Base-by-base conservation (phyloP, 257 asterid genomes). In the Plectranthus barbatus region DNA sequence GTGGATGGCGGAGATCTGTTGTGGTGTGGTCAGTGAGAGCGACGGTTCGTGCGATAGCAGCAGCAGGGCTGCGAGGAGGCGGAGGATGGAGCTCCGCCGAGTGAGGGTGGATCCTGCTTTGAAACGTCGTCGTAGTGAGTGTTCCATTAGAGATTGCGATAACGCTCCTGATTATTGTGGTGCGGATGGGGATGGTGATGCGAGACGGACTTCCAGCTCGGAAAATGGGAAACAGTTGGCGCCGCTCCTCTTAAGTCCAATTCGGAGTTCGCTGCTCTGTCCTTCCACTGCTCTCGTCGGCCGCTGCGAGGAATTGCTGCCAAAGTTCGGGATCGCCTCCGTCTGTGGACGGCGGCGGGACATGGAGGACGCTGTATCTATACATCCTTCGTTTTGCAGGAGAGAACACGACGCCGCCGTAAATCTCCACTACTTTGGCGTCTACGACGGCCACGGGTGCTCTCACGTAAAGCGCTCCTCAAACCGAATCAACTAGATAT, bases 381-480 rank as follows among this genome's bases (percentile, higher is more conserved):
- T 82, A 57, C 84, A 75, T 39, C 96, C 95, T 14, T 82, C 72
- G 20, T 74, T 88, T 60, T 78, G 64, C 56, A 74, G 59, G 3
- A 46, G 62, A 34, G 77, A 66, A 2, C 50, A 44, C 31, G 31
- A 40, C 21, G 34, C 7, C 14, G 10, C 17, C 48, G 44, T 31
- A 2, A 62, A 34, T 6, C 57, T 82, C 8, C 92, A 88, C 74
- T 88, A 75, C 57, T 88, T 73, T 11, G 95, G 78, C 13, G 96
- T 88, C 6, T 88, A 78, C 52, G 96, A 88, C 14, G 95, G 95
- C 41, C 93, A 88, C 34, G 96, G 96, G 5, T 88, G 96, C 79
- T 86, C 96, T 53, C 96, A 88, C 64, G 96, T 86, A 72, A 62
- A 79, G 34, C 15, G 9, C 49, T 42, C n/a, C 0, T 24, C 44